Base-by-base conservation (phyloP, 352 stramenopile species). In the Globisporangium paroecandrum region DNA sequence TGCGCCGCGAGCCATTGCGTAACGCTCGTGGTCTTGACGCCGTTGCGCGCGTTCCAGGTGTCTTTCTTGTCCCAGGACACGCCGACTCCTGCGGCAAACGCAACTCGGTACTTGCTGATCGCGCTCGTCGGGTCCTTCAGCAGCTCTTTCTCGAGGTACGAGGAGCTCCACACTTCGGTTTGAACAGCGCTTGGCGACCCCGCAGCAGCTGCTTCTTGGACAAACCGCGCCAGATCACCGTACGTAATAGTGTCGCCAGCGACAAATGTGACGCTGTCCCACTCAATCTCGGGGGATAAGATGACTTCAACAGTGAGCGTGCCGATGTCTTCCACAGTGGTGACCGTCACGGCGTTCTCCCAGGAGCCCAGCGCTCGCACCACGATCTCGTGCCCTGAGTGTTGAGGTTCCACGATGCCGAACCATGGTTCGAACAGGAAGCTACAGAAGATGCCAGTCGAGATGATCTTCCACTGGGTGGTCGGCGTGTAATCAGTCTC, bases 211-310 rank as follows among this genome's bases (percentile, higher is more conserved):
- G 36, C 38, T 29, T 64, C 18, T 24, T 56, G 13, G 7, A 64
- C 59, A 25, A 64, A 15, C 6, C 2, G 24, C 2, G 7, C 59
- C 18, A 64, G 20, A 25, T 64, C 9, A 8, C 38, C 20, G 55
- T 69, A 69, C 41, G 64, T 57, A 38, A 69, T 55, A 29, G 64
- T 64, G 43, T 69, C 64, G 29, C 64, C 64, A 34, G 64, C 64
- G 29, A 69, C 43, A 38, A 58, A 69, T 2, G 32, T n/a, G 24
- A 69, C 64, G 22, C 55, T 64, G 32, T 69, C 32, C 64, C 64
- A 69, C 13, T 55, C 41, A 22, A 54, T 69, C 8, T 57, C 43
- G 25, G 24, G 10, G 4, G 64, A 55, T 15, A 64, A n/a, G 49
- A 64, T 43, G 20, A 65, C 34, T 24, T 51, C 32, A 18, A 27